A percentile compares a stretch with the other conserved stretches of the same genome.
Evolutionary conservation across 1,139 yeast species (phyloP).

Genomic region (Zygoascus meyerae): DNA sequence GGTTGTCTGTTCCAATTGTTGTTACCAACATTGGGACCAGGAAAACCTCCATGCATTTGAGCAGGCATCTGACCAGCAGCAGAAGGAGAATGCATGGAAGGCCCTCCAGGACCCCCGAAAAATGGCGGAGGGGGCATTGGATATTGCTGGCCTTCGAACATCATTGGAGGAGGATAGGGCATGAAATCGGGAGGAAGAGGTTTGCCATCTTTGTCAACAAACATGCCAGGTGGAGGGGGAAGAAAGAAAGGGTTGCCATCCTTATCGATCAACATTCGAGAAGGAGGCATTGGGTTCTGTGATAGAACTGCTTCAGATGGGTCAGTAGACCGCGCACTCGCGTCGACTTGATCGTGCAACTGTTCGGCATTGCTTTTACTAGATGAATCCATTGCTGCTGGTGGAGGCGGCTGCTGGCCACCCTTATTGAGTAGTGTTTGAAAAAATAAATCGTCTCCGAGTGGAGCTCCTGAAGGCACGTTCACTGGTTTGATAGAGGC

Average conservation of each 20-base stretch:
- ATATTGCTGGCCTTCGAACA: slow-evolving; percentile 10
- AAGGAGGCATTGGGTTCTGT: background rate
- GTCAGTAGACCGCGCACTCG: slow-evolving; percentile 9
- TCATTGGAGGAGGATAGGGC: slow-evolving; percentile 17
- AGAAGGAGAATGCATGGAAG: slow-evolving; percentile 14
- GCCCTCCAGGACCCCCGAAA: slow-evolving; percentile 12
- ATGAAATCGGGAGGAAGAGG: slow-evolving; percentile 13
- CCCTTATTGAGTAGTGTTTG: slow-evolving; percentile 27
- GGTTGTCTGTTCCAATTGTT: too few species aligned
- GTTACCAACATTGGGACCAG: too few species aligned
- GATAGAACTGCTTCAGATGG: slow-evolving; percentile 10
- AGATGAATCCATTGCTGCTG: background rate
- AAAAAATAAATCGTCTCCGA: slow-evolving; percentile 28
- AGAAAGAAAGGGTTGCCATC: slow-evolving; percentile 8
- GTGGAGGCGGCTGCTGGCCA: slow-evolving; percentile 7
- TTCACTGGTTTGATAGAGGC: slow-evolving; percentile 1
- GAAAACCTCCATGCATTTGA: background rate
- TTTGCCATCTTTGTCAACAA: slow-evolving; percentile 19
- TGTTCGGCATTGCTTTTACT: slow-evolving; percentile 5
- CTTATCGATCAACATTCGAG: slow-evolving; percentile 6
- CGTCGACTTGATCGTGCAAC: slow-evolving; percentile 7
- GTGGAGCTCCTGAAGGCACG: background rate
- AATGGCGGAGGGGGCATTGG: slow-evolving; percentile 17
- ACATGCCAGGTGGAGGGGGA: slow-evolving; percentile 23
- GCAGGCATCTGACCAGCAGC: slow-evolving; percentile 12